These are phyloP conservation scores for Metschnikowia lunata DNA, from an alignment of 805 yeast genomes.

Conservation along the genomic window DNA sequence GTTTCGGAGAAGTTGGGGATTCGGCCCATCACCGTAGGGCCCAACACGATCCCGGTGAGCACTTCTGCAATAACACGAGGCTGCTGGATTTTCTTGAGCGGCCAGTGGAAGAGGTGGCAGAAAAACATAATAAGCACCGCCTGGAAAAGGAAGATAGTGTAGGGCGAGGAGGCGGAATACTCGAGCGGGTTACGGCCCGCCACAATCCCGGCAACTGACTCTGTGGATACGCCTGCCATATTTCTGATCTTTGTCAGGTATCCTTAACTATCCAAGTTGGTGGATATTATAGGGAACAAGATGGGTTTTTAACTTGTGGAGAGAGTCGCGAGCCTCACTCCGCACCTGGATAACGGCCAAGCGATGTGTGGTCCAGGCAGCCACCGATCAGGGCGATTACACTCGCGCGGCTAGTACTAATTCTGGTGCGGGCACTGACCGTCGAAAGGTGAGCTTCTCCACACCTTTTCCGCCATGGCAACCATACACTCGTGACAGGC, in stretches of 20 bases:
- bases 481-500: no score
- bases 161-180: constrained; percentile 54
- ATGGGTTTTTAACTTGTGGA: no score
- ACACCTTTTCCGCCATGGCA: no score
- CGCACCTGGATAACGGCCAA: no score
- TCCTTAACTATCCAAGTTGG: no score
- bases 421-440: no score
- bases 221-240: constrained; percentile 32
- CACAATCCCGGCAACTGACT: constrained; percentile 59
- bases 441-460: no score
- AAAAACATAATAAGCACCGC: constrained; percentile 54
- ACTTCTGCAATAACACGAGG: constrained; percentile 84
- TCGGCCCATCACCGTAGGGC: constrained; percentile 72
- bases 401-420: no score
- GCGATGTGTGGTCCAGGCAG: no score
- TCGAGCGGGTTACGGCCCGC: constrained; percentile 69
- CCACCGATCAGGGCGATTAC: no score
- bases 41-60: constrained; percentile 67
- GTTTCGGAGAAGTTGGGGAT: constrained; percentile 61
- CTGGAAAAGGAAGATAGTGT: constrained; percentile 69
- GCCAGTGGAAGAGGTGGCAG: constrained; percentile 58
- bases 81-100: constrained; percentile 59
- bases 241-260: background rate
- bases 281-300: no score
- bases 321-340: no score